phyloP scores from a whole-genome alignment of 2,329 filamentous ascomycete genomes.

The Ophiostoma populinum region DNA sequence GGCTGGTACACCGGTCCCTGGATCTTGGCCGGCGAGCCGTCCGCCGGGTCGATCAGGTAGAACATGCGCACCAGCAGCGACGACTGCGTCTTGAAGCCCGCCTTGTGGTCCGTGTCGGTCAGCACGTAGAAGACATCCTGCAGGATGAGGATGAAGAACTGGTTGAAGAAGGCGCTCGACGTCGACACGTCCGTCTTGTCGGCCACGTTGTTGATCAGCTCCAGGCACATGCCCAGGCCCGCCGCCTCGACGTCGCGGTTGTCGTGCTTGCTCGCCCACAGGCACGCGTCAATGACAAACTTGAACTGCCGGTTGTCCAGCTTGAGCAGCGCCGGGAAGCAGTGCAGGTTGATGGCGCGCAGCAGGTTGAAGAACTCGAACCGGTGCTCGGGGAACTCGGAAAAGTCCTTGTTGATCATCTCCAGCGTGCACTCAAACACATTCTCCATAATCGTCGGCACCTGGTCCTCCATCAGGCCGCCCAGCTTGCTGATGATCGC shows the following conservation, averaged over 20 bases:
- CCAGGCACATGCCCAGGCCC: slow-evolving; percentile 93
- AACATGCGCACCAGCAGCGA: slow-evolving; percentile 90
- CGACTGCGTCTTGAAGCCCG: slow-evolving; percentile 95
- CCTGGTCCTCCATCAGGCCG: slow-evolving; percentile 92
- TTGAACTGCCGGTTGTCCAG: slow-evolving; percentile 96
- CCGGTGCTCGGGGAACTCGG: slow-evolving; percentile 93
- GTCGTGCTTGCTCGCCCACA: slow-evolving; percentile 99
- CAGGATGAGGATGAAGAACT: slow-evolving; percentile 87
- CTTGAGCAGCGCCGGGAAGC: slow-evolving; percentile 86
- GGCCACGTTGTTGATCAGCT: slow-evolving; percentile 93
- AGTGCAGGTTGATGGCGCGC: slow-evolving; percentile 89
- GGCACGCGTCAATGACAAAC: slow-evolving; percentile 96
- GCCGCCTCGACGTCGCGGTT: slow-evolving; percentile 95
- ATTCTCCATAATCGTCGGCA: slow-evolving; percentile 93
- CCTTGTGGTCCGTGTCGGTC: slow-evolving; percentile 95
- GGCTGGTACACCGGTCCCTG: slow-evolving; percentile 76
- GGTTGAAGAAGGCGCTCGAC: slow-evolving; percentile 91
- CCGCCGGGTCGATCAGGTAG: slow-evolving; percentile 69
- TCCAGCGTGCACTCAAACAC: slow-evolving; percentile 96
- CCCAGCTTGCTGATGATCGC: slow-evolving; percentile 93
- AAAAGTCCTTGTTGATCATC: slow-evolving; percentile 99
- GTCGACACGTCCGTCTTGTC: slow-evolving; percentile 75
- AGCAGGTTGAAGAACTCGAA: slow-evolving; percentile 99
- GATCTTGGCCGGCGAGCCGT: slow-evolving; percentile 61
- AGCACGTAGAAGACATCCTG: slow-evolving; percentile 98